Base-by-base conservation (phyloP, 2,329 filamentous ascomycete species). In the Aspergillus sp. region DNA sequence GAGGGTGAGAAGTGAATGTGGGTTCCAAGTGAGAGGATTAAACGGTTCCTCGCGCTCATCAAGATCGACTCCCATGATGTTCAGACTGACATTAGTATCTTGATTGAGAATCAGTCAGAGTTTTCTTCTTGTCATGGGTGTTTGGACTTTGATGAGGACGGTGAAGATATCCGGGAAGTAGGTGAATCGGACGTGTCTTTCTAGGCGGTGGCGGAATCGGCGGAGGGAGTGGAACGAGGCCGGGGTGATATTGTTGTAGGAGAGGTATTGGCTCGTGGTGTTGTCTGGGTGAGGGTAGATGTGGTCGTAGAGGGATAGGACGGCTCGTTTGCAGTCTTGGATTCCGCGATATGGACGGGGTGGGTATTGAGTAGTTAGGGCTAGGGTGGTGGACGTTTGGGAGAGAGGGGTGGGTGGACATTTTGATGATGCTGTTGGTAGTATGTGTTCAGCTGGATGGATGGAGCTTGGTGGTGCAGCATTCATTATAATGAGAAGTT, bases 131-230 rank as follows among this genome's bases (percentile, higher is more conserved):
- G 28, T 30, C 48, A 13, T 19, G 9, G 6, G n/a, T 25, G 43
- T 30, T 23, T 36, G 32, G 23, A 58, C 38, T 23, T 58, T 58
- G 47, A 58, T 30, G 5, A 58, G 21, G 7, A 58, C 19, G 12
- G 55, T 58, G 6, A 43, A 21, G 3, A 58, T 58, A 21, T 58
- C 55, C 3, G 36, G 23, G n/a, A 57, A 54, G 53, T 58, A 64
- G 38, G 49, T 55, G 39, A 55, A 48, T 21, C 52, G 47, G 41
- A 30, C 28, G 28, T 30, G 28, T 30, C 7, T 30, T 30, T 30
- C 28, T 30, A 30, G 28, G 28, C 8, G 28, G 9, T 30, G 28
- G 28, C 28, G 28, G 28, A 30, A 30, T 30, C 28, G 28, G 7
- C 28, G 28, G 28, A 30, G 28, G 28, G 28, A 30, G 28, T 30